These are phyloP conservation scores for Melampsora larici-populina DNA, from an alignment of 1,284 basidiomycete species.

Conservation along the genomic window DNA sequence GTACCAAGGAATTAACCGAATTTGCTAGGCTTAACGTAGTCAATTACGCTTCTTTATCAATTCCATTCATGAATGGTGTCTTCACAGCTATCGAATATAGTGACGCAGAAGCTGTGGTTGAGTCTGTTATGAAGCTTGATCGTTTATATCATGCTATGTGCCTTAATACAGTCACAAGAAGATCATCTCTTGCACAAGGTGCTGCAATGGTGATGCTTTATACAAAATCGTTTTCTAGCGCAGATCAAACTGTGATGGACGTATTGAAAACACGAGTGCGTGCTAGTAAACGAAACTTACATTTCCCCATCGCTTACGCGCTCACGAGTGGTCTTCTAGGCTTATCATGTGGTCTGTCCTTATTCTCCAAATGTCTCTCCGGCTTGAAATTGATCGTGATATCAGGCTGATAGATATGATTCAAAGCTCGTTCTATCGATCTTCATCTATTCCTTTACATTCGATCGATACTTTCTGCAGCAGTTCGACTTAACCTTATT, in stretches of 20 bases:
- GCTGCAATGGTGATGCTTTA: conserved; percentile 87
- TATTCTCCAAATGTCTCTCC: background rate
- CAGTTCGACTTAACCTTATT: conserved; percentile 82
- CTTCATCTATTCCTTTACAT: conserved; percentile 91
- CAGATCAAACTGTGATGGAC: conserved; percentile 54
- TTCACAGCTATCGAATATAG: background rate
- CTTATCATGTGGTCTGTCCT: conserved; percentile 29
- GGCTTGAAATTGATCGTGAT: background rate
- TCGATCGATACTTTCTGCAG: conserved; percentile 79
- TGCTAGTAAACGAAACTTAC: conserved; percentile 58
- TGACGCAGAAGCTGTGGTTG: conserved; percentile 50
- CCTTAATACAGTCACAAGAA: conserved; percentile 79
- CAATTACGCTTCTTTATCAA: background rate
- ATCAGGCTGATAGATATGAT: conserved; percentile 6
- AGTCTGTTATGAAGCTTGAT: conserved; percentile 64
- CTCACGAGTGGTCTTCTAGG: conserved; percentile 63
- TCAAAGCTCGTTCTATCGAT: conserved; percentile 70
- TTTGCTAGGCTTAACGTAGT: background rate
- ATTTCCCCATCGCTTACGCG: conserved; percentile 87
- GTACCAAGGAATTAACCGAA: background rate
- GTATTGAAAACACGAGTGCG: conserved; percentile 60
- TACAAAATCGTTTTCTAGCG: conserved; percentile 65
- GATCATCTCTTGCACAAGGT: conserved; percentile 87
- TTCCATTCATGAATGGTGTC: background rate
- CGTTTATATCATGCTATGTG: conserved; percentile 76